A percentile compares a stretch with the other conserved stretches of the same genome.
Conservation (phyloP, 2,329 filamentous ascomycete species). For the Sphaerulina musiva region DNA sequence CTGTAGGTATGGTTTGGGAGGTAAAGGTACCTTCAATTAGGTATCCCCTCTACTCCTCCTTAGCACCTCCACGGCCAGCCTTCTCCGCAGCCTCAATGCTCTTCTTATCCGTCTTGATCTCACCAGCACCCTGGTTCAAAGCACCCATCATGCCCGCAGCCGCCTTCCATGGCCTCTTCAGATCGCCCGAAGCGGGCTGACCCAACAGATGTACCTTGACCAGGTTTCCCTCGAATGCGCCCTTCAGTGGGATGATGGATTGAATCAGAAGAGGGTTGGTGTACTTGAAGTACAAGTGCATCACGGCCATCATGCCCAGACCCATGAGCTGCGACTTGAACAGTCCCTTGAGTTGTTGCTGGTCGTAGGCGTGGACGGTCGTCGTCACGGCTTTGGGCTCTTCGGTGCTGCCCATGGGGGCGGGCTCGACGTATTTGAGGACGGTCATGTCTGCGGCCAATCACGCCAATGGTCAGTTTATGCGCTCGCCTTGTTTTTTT, state of each 20-base stretch:
- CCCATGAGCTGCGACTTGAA: slow-evolving; percentile 94
- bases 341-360: slow-evolving; percentile 71
- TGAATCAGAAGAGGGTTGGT: slow-evolving; percentile 98
- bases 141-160: slow-evolving; percentile 74
- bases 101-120: slow-evolving; percentile 75
- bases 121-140: slow-evolving; percentile 55
- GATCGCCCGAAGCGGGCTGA: slow-evolving; percentile 76
- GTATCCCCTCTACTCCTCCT: slow-evolving; percentile 43
- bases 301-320: slow-evolving; percentile 94
- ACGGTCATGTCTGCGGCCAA: slow-evolving; percentile 73
- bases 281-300: slow-evolving; percentile 99
- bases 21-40: no score
- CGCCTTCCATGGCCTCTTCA: slow-evolving; percentile 94
- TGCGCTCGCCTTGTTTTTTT: neutral
- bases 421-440: slow-evolving; percentile 96
- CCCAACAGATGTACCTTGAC: slow-evolving; percentile 93
- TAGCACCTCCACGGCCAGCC: slow-evolving; percentile 45
- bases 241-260: slow-evolving; percentile 96
- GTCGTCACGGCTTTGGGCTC: slow-evolving; percentile 95
- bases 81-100: slow-evolving; percentile 49
- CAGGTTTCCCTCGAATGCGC: slow-evolving; percentile 88
- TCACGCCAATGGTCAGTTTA: neutral
- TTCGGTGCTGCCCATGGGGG: slow-evolving; percentile 86
- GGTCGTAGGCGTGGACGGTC: slow-evolving; percentile 92
- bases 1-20: neutral